Evolutionary conservation across 2,329 filamentous ascomycete genomes (phyloP).

Genomic region (Zymoseptoria ardabiliae): DNA sequence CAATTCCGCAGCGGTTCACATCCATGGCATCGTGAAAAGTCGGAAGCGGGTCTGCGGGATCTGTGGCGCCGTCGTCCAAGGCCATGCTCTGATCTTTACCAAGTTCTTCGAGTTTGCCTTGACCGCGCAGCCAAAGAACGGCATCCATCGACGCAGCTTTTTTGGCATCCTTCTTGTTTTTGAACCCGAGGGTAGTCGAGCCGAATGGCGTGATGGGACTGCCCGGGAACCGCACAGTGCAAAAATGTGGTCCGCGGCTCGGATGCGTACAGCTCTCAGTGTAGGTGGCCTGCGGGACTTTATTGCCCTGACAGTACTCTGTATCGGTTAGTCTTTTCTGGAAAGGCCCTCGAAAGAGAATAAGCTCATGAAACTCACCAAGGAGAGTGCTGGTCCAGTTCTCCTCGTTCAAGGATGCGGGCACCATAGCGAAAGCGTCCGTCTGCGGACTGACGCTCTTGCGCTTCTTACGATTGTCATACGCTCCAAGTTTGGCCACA

Average conservation of each 20-base stretch:
- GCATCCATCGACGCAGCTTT: conserved; percentile 36
- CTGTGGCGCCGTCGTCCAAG: neutral
- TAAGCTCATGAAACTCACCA: conserved; percentile 7
- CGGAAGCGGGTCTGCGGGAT: conserved; percentile 2
- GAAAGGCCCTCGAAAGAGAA: neutral
- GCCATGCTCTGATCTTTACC: neutral
- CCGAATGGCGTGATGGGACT: conserved; percentile 30
- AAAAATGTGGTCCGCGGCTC: conserved; percentile 11
- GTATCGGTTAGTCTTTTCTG: conserved; percentile 11
- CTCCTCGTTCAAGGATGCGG: conserved; percentile 16
- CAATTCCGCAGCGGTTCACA: conserved; percentile 4
- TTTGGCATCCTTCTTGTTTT: conserved; percentile 37
- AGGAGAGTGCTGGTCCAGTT: conserved; percentile 36
- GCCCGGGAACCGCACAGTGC: conserved; percentile 13
- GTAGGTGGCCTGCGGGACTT: conserved; percentile 29
- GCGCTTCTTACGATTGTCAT: conserved; percentile 17
- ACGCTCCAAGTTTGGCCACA: neutral
- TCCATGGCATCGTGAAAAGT: conserved; percentile 1
- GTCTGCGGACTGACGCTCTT: conserved; percentile 12
- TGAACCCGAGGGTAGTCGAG: conserved; percentile 26
- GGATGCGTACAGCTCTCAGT: conserved; percentile 30
- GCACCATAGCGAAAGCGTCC: neutral
- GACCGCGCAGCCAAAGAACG: conserved; percentile 34
- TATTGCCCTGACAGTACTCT: conserved; percentile 21
- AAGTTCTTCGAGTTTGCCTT: conserved; percentile 20